Base-by-base conservation (phyloP, 78 protist genomes). In the Isochrysis galbana region DNA sequence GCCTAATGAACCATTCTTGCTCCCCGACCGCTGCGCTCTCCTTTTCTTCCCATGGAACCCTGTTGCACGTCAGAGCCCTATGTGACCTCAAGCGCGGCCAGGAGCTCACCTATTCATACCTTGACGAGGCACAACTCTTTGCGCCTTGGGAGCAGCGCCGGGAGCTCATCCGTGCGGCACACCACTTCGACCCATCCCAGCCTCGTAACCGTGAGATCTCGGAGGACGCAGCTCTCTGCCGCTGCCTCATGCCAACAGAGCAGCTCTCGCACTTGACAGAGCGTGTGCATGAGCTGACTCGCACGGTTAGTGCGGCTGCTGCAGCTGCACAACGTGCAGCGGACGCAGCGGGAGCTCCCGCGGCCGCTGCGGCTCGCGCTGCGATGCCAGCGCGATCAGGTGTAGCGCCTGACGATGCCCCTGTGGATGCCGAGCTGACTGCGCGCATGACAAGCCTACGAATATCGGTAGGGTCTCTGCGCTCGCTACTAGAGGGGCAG, bases 71-170 rank as follows among this genome's bases (percentile, higher is more conserved):
- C 38, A 23, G 74, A 23, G 74, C 74, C 38, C 74, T 67, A n/a
- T 10, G 19, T 11, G 36, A 11, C 32, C 14, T 67, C 32, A 10
- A 11, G 36, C 36, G 32, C 36, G 74, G 74, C 32, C 36, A 26
- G 74, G 74, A 67, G 74, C 38, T 67, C 74, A 67, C 36, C 74
- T 67, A 26, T n/a, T 67, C 74, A n/a, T 67, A 67, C 74, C 74
- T 67, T n/a, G 74, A 11, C 74, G 74, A 67, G 74, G 32, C 17
- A 10, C 74, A 67, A 10, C 74, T 67, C 36, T 26, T 26, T n/a
- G 74, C 74, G 32, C 74, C 74, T 23, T 67, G 74, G 74, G 32
- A 11, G 74, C 36, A 67, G 74, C 74, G 74, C 32, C 4, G 74
- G 36, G 74, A 23, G 74, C 74, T 67, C 36, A 23, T 67, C 38